Base-by-base conservation (phyloP, 1,284 basidiomycete species). In the Ceratobasidium sp. region DNA sequence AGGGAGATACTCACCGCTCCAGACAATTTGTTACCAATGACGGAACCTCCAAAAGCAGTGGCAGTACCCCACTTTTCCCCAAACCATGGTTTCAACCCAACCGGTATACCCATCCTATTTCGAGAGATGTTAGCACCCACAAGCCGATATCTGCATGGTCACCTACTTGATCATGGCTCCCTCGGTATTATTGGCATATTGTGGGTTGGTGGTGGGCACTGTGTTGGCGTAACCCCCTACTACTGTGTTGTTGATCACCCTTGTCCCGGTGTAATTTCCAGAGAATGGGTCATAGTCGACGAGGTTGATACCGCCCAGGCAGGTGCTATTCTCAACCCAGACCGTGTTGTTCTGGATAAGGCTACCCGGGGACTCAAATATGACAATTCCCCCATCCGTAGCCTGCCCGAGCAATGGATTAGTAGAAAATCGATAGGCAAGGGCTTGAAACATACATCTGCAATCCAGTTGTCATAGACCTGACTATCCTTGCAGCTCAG, bases 211-310 rank as follows among this genome's bases (percentile, higher is more conserved):
- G 46, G 43, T 62, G 22, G 54, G 44, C 66, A 29, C 76, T 25
- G 77, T 81, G 32, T 83, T 89, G 4, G 91, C 88, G 79, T 91
- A 92, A 8, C 90, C 92, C 40, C 92, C 92, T 3, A 87, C 79
- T 78, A 95, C 91, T 19, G 82, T 86, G 81, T 96, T 96, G 81
- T 91, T 87, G 65, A 87, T 87, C 15, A 96, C 92, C 34, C 92
- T 43, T 40, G 90, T 91, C 49, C 89, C 87, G 0, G 87, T 87
- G 82, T 88, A 96, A 82, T 94, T 86, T 0, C 94, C 95, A n/a
- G 81, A 81, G 85, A 88, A 95, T 0, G 95, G 94, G 3, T 86
- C 81, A 76, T 90, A 90, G 81, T 96, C 94, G 13, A 96, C 95
- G 86, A 95, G 82, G 80, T 93, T 93, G 17, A 73, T 73, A 9